Base-by-base conservation (phyloP, 2,329 filamentous ascomycete genomes). In the Phialemoniopsis sp. region DNA sequence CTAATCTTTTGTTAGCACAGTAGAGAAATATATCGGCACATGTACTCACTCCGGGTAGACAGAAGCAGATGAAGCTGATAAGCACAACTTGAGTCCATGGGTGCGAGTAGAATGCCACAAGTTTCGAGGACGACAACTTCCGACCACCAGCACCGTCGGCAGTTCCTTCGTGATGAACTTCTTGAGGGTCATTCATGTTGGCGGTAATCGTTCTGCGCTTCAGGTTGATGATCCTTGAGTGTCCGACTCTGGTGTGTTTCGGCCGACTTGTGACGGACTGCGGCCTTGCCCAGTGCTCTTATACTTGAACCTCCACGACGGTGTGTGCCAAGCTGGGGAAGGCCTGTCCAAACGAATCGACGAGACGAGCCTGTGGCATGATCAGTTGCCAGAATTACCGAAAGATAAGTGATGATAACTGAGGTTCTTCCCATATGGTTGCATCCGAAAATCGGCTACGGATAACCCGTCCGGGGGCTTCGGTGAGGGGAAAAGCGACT, bases 51-150 rank as follows among this genome's bases (percentile, higher is more conserved):
- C 64, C 64, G 6, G 67, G 68, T 28, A 66, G 61, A 39, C 68
- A 72, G 47, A 72, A 71, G 46, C 66, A 72, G 38, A 73, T 71
- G 36, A 72, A 57, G 50, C 65, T 67, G 41, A 72, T 71, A 36
- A 72, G 55, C 3, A 67, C 18, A 35, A 72, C 68, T 49, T 73
- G 68, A 32, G 65, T 64, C 68, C 68, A 73, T 13, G 64, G 62
- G 44, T 70, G 55, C 7, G 61, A 55, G 46, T 67, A 69, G 37
- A 68, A 41, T 29, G 48, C 43, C 32, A 49, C 45, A 9, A 51
- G 38, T 40, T 47, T 43, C 13, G 47, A 53, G 33, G 40, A 46
- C 19, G 35, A 42, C 39, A 19, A 33, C 29, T 34, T 37, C 32
- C 29, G 31, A 3, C 14, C 28, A 6, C 14, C 14, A 6, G 32